These are phyloP conservation scores for Oryza punctata DNA, from an alignment of 176 grass and related monocot genomes.

Conservation along the genomic window DNA sequence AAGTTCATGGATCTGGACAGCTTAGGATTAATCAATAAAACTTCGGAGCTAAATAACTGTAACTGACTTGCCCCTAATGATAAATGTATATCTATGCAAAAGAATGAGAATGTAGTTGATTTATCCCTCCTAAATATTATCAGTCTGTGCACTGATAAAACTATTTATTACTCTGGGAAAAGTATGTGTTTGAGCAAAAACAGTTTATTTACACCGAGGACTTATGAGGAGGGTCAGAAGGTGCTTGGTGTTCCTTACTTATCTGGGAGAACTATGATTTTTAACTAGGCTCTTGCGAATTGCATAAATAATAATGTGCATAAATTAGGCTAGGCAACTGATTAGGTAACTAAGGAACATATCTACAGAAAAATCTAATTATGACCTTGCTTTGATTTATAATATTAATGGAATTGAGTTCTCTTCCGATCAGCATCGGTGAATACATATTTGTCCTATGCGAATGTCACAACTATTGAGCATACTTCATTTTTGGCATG, in stretches of 20 bases:
- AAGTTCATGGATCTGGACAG: neutral
- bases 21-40: slow-evolving; percentile 10
- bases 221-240: neutral
- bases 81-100: neutral
- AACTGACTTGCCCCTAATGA: too few relatives aligned
- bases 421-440: neutral
- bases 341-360: slow-evolving; percentile 1
- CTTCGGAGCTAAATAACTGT: neutral
- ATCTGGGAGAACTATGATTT: neutral
- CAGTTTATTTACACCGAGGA: neutral
- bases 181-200: neutral
- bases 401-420: neutral
- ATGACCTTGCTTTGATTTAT: neutral
- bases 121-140: neutral
- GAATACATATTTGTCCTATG: neutral
- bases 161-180: neutral
- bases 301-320: neutral
- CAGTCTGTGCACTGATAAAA: neutral
- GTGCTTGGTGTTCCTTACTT: neutral
- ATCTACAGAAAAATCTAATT: neutral
- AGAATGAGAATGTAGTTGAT: slow-evolving; percentile 6
- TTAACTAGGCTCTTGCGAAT: neutral
- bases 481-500: neutral
- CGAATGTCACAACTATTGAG: neutral
- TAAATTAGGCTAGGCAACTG: neutral